These are phyloP conservation scores for Ceratobasidium sp. DNA, from an alignment of 1,284 basidiomycete genomes.

Conservation along the genomic window DNA sequence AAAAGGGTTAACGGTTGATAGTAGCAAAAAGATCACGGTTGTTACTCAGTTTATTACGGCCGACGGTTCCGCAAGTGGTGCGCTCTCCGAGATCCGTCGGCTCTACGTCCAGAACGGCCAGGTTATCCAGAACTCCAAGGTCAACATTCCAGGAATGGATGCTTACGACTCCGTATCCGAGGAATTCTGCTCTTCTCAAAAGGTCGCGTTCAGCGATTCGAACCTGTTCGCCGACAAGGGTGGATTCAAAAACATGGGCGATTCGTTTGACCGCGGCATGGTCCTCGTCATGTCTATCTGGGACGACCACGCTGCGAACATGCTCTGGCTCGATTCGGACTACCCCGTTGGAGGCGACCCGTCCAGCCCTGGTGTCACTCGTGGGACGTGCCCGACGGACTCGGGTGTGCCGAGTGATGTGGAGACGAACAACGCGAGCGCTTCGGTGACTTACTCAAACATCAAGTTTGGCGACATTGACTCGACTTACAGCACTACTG, in stretches of 20 bases:
- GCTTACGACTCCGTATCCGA: constrained; percentile 50
- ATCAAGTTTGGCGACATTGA: constrained; percentile 66
- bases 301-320: constrained; percentile 66
- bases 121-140: constrained; percentile 62
- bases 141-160: constrained; percentile 53
- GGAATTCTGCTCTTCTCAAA: constrained; percentile 58
- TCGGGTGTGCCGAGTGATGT: constrained; percentile 42
- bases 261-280: constrained; percentile 60
- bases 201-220: constrained; percentile 58
- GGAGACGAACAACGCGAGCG: constrained; percentile 46
- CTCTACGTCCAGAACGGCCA: constrained; percentile 64
- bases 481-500: constrained; percentile 57
- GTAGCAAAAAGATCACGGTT: constrained; percentile 61
- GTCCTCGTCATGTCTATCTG: constrained; percentile 66
- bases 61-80: constrained; percentile 59
- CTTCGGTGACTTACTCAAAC: constrained; percentile 60
- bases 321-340: constrained; percentile 48
- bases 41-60: constrained; percentile 66
- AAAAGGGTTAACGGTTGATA: constrained; percentile 60
- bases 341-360: constrained; percentile 4
- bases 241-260: constrained; percentile 60
- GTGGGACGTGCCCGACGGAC: constrained; percentile 60
- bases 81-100: constrained; percentile 63
- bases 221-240: constrained; percentile 61
- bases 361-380: constrained; percentile 59